Base-by-base conservation (phyloP, 2,329 filamentous ascomycete species). In the Achaetomium macrosporum region DNA sequence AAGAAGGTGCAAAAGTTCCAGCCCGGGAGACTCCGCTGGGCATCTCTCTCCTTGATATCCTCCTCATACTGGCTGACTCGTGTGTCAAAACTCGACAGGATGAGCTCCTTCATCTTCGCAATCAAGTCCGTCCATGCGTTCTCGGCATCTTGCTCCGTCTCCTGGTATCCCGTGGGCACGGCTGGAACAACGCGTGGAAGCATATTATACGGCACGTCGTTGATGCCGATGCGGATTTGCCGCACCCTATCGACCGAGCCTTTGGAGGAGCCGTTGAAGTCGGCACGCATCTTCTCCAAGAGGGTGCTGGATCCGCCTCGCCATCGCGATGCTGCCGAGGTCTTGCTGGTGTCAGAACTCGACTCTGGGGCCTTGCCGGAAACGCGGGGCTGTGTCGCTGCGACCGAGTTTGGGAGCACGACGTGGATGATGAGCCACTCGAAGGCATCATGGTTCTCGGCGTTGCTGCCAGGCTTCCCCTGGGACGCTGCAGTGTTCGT, bases 1-100 rank as follows among this genome's bases (percentile, higher is more conserved):
- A 99, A 99, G 67, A 99, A 99, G 0, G 93, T 99, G 70, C 93
- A 97, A 66, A 99, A 99, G 65, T 99, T 99, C 93, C 93, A 99
- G 0, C 93, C 93, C 0, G 93, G 93, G 16, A 99, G 72, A 33
- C 77, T 84, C 43, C 92, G 81, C 67, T 97, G 91, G 0, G 85
- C 81, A 62, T 97, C 92, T 65, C 91, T 93, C 68, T 96, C 93
- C 57, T 89, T 87, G 61, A 99, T 96, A 61, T 99, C 93, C 55
- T 96, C 91, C 69, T 99, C 93, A 67, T 99, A 99, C 64, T 97
- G 92, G 17, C 82, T 84, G 1, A 99, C 93, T 9, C 93, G 83
- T 61, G 85, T 77, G 70, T 97, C 92, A 66, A 99, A 99, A 1
- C 91, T 95, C 6, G 82, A 81, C 25, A 99, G 73, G 47, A 99